Evolutionary conservation across 805 yeast species (phyloP), one percentile per base, ranked within the genome.

Genomic region (Metschnikowia henanensis): DNA sequence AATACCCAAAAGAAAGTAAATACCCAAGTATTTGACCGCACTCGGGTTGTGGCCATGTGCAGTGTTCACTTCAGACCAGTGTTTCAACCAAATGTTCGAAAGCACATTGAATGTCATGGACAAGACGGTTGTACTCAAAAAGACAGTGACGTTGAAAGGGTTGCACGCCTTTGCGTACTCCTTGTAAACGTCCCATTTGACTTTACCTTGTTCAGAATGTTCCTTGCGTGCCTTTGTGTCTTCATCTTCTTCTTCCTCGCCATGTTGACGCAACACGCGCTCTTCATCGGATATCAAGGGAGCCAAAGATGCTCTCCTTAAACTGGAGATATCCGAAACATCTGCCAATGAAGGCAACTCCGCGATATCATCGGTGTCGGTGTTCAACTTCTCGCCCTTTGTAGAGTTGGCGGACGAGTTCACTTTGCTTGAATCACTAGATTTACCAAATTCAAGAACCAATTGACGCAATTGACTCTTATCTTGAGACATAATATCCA

Each of bases 11-110:
- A 75, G 71, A 47, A 86, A 78, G 61, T 92, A 94, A 42, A 87
- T 72, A 16, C 85, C 84, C 52, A 94, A 71, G 56, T 90, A 94
- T 57, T 66, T 79, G 41, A 69, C 69, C n/a, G 86, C 80, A 46
- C 81, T 62, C 2, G 96, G 95, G 61, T 92, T 92, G 44, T 66
- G 67, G 20, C 90, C 92, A 30, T 66, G 60, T 34, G 63, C 67
- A 3, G 91, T 76, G 60, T 92, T 94, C 18, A 85, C 79, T 61
- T 94, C 99, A 10, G 98, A 87, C 99, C 99, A 94, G 64, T 88
- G 88, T 64, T 94, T 94, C 57, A 94, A 78, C 99, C 99, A 94
- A 41, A 92, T 79, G 60, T 84, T 90, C 29, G 90, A 82, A 35
- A 69, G 68, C 39, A 88, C 92, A 45, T 82, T 76, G 38, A 82